Evolutionary conservation across 805 yeast species (phyloP).

Genomic region (Candida maltosa): DNA sequence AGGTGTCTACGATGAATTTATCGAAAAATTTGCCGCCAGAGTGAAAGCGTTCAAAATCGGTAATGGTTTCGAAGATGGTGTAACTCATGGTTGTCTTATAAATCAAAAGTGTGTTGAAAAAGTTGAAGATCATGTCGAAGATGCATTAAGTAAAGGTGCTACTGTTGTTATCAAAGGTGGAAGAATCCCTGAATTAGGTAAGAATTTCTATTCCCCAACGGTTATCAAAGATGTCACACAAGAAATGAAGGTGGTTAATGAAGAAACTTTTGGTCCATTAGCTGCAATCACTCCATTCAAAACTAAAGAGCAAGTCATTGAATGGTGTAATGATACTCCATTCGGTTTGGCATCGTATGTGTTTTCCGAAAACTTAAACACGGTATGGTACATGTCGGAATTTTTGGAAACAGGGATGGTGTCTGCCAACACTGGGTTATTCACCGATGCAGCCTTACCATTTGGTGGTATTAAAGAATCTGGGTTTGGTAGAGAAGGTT

Average conservation of each 20-base stretch:
- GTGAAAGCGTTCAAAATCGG: constrained; percentile 52
- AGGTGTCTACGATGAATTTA: constrained; percentile 60
- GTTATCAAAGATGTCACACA: constrained; percentile 50
- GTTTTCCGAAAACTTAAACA: constrained; percentile 50
- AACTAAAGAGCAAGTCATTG: constrained; percentile 51
- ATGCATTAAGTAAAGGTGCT: constrained; percentile 57
- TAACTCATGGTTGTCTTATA: constrained; percentile 58
- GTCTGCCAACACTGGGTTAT: constrained; percentile 55
- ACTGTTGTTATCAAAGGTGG: constrained; percentile 51
- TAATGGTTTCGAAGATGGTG: constrained; percentile 48
- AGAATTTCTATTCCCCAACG: constrained; percentile 53
- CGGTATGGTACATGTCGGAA: constrained; percentile 50
- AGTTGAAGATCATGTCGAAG: constrained; percentile 51
- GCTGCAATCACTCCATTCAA: constrained; percentile 56
- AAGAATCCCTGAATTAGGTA: constrained; percentile 45
- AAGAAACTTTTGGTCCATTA: constrained; percentile 67
- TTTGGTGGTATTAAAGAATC: constrained; percentile 79
- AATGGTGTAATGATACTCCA: constrained; percentile 50
- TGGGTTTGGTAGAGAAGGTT: constrained; percentile 81
- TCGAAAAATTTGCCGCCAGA: constrained; percentile 43
- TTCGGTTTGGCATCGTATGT: constrained; percentile 62
- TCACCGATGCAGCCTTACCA: constrained; percentile 60
- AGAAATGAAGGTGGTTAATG: constrained; percentile 47
- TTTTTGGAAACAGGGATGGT: constrained; percentile 66
- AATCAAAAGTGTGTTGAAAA: constrained; percentile 48